These are phyloP conservation scores for Solanum bulbocastanum DNA, from an alignment of 257 asterid genomes.

Conservation along the genomic window DNA sequence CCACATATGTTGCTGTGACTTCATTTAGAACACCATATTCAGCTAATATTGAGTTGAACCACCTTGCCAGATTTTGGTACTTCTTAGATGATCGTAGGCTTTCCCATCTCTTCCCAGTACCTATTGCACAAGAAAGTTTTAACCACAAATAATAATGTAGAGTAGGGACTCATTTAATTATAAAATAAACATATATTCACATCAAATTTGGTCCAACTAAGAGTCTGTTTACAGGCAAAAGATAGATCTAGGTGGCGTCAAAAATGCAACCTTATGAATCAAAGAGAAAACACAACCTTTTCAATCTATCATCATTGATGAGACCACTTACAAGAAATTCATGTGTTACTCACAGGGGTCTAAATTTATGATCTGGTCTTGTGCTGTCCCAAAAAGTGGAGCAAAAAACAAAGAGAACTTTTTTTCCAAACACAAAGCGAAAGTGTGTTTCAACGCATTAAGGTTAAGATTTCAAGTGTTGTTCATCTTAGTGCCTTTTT, in stretches of 20 bases:
- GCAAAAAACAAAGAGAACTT: neutral
- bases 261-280: neutral
- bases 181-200: neutral
- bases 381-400: neutral
- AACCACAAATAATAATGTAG: neutral
- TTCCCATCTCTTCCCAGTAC: conserved; percentile 86
- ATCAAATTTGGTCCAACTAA: neutral
- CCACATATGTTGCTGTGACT: conserved; percentile 35
- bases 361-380: neutral
- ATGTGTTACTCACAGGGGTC: neutral
- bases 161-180: neutral
- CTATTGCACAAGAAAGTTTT: conserved; percentile 16
- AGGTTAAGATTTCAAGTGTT: neutral
- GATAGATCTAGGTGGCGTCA: neutral
- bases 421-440: neutral
- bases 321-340: neutral
- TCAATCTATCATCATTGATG: neutral
- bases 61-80: conserved; percentile 74
- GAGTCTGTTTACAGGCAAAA: neutral
- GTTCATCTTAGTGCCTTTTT: neutral
- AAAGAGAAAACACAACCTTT: neutral
- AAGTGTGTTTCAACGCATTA: neutral
- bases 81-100: conserved; percentile 80
- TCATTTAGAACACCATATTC: conserved; percentile 56
- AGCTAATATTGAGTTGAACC: conserved; percentile 71